Percentiles rank a stretch among this genome's conserved stretches.
Conservation (phyloP, 257 asterid genomes). For the Hygrophila difformis region DNA sequence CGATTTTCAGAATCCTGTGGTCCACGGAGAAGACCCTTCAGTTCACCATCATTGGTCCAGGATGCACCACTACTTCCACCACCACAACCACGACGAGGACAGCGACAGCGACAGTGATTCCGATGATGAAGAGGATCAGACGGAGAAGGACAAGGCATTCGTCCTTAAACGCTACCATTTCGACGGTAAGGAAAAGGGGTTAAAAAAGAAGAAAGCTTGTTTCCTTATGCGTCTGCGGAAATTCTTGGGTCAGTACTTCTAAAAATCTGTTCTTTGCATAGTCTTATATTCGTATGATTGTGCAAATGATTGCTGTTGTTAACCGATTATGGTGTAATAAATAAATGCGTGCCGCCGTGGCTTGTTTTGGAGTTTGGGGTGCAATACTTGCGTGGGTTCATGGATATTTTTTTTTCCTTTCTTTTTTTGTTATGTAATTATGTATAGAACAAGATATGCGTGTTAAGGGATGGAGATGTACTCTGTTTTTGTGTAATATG, state of each 20-base stretch:
- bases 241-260: constrained; percentile 31
- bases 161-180: constrained; percentile 11
- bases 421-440: too few species aligned
- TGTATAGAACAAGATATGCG: too few species aligned
- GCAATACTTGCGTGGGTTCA: too few species aligned
- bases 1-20: constrained; percentile 23
- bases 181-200: constrained; percentile 9
- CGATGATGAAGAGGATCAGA: constrained; percentile 17
- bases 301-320: too few species aligned
- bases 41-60: constrained; percentile 25
- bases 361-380: too few species aligned
- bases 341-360: too few species aligned
- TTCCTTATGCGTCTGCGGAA: constrained; percentile 45
- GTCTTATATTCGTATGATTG: too few species aligned
- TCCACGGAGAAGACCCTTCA: constrained; percentile 18
- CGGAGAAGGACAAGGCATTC: constrained; percentile 13
- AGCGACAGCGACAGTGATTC: constrained; percentile 4
- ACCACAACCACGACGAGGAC: constrained; percentile 18
- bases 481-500: too few species aligned
- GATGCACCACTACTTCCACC: constrained; percentile 26
- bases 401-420: too few species aligned
- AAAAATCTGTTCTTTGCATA: constrained; percentile 2
- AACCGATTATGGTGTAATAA: too few species aligned
- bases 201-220: constrained; percentile 18
- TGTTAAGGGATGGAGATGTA: too few species aligned